Base-by-base conservation (phyloP, 129 eudicot species). In the Smallanthus sonchifolius region DNA sequence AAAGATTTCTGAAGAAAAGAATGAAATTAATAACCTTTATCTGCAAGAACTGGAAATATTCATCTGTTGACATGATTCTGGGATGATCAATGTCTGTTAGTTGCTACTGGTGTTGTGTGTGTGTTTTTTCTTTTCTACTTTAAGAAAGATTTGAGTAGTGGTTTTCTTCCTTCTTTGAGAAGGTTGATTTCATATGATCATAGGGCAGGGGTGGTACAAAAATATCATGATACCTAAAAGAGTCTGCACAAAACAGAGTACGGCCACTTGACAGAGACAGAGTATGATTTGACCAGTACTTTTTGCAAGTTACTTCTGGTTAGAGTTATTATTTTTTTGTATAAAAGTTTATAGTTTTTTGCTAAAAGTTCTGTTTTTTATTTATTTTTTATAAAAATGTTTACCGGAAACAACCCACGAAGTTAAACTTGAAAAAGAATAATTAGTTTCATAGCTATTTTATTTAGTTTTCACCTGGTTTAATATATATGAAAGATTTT, bases 1-100 rank as follows among this genome's bases (percentile, higher is more conserved):
- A 30, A 16, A 8, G 10, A 66, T 28, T 28, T 59, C 36, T n/a
- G 19, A 56, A 60, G 65, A 16, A 40, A 37, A 47, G 3, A 38
- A 63, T 14, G 35, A 62, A 47, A 37, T 11, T 10, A 35, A 67
- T 3, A 34, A 86, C 91, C 88, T 86, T 57, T 7, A 76, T 51
- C 75, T 70, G 69, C 10, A 82, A 72, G 35, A 82, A 56, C 78
- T 82, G 73, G 51, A 76, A 82, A 39, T 71, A 60, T 16, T 67
- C 85, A 38, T 42, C n/a, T 51, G 14, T 64, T 38, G 84, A 82
- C 89, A 84, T 84, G 43, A 37, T 75, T 49, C 36, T 74, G 10
- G 10, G 5, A 10, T 45, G 14, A 13, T 13, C 45, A 42, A 3
- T 42, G 45, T 42, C 2, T 15, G n/a, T 30, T 24, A 39, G 34